These are phyloP conservation scores for Paramecium caudatum DNA, from an alignment of 73 alveolate species.

Conservation along the genomic window DNA sequence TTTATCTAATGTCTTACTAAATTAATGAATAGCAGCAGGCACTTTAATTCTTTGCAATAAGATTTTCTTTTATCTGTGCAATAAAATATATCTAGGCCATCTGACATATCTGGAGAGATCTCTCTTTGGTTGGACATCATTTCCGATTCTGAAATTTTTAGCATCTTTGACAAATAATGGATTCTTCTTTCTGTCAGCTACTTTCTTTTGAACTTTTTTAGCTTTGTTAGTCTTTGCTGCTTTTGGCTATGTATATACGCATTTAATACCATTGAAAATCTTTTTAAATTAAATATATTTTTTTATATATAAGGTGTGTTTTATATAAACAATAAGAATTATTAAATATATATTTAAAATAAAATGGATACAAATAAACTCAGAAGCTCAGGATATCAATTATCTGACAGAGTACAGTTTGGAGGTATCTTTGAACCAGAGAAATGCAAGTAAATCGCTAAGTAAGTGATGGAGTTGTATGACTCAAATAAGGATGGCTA, in stretches of 20 bases:
- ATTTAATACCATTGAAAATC: slow-evolving; percentile 52
- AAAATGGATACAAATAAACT: slow-evolving; percentile 14
- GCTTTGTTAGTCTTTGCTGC: slow-evolving; percentile 69
- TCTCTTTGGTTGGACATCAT: slow-evolving; percentile 96
- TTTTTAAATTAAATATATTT: slow-evolving; percentile 34
- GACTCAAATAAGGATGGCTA: slow-evolving; percentile 73
- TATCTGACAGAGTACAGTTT: slow-evolving; percentile 56
- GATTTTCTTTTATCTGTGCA: slow-evolving; percentile 98
- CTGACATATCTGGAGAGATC: slow-evolving; percentile 91
- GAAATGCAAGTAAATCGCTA: slow-evolving; percentile 65
- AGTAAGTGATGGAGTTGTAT: slow-evolving; percentile 54
- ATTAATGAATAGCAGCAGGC: slow-evolving; percentile 97
- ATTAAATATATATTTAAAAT: background rate
- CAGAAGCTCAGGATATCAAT: slow-evolving; percentile 10
- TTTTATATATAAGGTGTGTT: background rate
- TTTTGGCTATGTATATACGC: slow-evolving; percentile 3
- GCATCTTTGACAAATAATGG: slow-evolving; percentile 87
- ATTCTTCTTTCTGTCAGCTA: slow-evolving; percentile 79
- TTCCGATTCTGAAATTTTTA: slow-evolving; percentile 96
- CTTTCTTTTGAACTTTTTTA: slow-evolving; percentile 48
- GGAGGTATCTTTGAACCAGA: slow-evolving; percentile 71
- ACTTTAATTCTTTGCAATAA: slow-evolving; percentile 96
- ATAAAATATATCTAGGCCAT: slow-evolving; percentile 98
- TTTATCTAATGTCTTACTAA: slow-evolving; percentile 78
- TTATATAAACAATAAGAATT: background rate